A percentile compares a stretch with the other conserved stretches of the same genome.
phyloP scores from a whole-genome alignment of 495 filamentous ascomycete genomes.

The Glonium stellatum region DNA sequence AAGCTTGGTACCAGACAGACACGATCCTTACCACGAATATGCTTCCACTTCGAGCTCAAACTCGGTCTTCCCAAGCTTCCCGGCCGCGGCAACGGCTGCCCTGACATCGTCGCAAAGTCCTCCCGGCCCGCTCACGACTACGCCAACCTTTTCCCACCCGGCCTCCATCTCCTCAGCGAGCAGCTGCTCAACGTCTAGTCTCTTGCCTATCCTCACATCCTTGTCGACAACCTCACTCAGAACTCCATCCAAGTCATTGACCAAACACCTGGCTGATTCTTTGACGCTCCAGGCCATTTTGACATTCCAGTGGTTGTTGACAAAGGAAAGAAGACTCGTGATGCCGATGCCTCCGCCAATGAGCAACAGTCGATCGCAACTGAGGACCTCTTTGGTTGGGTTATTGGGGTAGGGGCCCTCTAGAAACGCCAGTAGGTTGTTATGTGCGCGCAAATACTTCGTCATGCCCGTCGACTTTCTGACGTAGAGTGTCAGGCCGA shows the following conservation, averaged over 20 bases:
- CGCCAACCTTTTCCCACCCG: conserved; percentile 26
- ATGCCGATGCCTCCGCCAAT: conserved; percentile 43
- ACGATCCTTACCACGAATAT: too few species aligned
- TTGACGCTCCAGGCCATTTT: conserved; percentile 36
- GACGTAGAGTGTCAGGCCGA: conserved; percentile 17
- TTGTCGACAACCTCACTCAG: conserved; percentile 29
- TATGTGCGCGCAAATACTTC: not conserved
- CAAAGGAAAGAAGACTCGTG: conserved; percentile 34
- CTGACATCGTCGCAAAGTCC: conserved; percentile 26
- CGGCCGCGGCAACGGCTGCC: conserved; percentile 4
- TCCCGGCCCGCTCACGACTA: conserved; percentile 40
- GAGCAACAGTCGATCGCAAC: conserved; percentile 33
- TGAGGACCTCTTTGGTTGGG: conserved; percentile 7
- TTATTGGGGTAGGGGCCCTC: conserved; percentile 27
- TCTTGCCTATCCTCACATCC: conserved; percentile 32
- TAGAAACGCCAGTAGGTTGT: conserved; percentile 14
- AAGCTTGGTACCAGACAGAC: too few species aligned
- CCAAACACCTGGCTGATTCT: conserved; percentile 10
- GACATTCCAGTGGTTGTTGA: conserved; percentile 31
- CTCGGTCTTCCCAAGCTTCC: conserved; percentile 3
- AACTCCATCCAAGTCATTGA: conserved; percentile 25
- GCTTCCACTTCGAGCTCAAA: conserved; percentile 6
- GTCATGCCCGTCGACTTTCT: conserved; percentile 20
- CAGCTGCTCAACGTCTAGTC: not conserved
- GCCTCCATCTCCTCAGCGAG: too few species aligned